A percentile compares a stretch with the other conserved stretches of the same genome.
Evolutionary conservation across 2,329 filamentous ascomycete species (phyloP).

Genomic region (Rutstroemia sp.): DNA sequence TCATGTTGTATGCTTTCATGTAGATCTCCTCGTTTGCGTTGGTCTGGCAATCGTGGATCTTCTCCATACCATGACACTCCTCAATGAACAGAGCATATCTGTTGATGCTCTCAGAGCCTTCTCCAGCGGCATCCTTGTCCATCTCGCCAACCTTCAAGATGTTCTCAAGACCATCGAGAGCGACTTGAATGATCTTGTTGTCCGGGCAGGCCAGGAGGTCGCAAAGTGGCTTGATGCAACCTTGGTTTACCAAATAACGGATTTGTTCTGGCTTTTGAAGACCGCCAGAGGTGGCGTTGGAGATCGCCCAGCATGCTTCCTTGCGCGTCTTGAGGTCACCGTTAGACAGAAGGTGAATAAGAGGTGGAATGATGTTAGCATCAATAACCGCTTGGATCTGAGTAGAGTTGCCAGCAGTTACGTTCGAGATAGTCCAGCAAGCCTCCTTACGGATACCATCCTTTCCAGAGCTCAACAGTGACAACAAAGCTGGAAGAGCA

Average conservation of each 20-base stretch:
- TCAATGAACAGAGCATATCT: conserved; percentile 97
- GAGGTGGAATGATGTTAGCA: conserved; percentile 89
- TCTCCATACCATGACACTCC: conserved; percentile 98
- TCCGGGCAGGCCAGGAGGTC: conserved; percentile 93
- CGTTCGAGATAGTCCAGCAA: conserved; percentile 99
- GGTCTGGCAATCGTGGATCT: conserved; percentile 99
- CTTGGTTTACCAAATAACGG: conserved; percentile 84
- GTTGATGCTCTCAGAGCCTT: conserved; percentile 76
- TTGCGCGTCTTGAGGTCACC: conserved; percentile 99
- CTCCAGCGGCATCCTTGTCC: conserved; percentile 84
- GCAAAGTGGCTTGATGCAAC: conserved; percentile 95
- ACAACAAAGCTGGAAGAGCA: conserved; percentile 83
- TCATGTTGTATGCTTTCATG: conserved; percentile 99
- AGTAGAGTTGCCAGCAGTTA: conserved; percentile 94
- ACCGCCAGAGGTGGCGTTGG: conserved; percentile 93
- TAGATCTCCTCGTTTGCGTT: conserved; percentile 99
- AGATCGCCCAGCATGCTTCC: conserved; percentile 99
- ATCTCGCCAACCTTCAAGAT: conserved; percentile 99
- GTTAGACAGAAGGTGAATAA: conserved; percentile 93
- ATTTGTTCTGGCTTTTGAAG: conserved; percentile 99
- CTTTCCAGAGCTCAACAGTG: conserved; percentile 92
- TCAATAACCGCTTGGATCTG: conserved; percentile 97
- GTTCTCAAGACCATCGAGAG: conserved; percentile 95
- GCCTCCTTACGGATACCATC: conserved; percentile 98
- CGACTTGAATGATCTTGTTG: conserved; percentile 99